Evolutionary conservation across 2,329 filamentous ascomycete genomes (phyloP).

Genomic region (Penicillium thymicola): DNA sequence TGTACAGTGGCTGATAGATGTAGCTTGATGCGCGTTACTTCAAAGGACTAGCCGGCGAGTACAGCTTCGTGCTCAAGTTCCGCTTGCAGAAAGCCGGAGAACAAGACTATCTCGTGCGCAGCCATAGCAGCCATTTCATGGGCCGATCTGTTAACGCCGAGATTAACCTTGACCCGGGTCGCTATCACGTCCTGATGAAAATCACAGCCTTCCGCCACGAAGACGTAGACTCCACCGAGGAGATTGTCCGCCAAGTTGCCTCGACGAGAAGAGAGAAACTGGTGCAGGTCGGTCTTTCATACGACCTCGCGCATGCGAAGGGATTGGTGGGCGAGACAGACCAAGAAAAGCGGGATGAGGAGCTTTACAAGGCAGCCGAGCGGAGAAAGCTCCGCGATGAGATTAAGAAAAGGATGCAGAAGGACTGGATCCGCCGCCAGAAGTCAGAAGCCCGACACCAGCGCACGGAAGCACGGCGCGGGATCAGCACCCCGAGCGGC

Average conservation of each 20-base stretch:
- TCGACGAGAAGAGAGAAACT: conserved; percentile 68
- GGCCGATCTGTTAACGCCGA: conserved; percentile 74
- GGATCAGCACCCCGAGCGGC: conserved; percentile 12
- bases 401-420: conserved; percentile 40
- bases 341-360: conserved; percentile 33
- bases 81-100: conserved; percentile 59
- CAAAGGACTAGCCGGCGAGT: conserved; percentile 55
- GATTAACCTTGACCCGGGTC: conserved; percentile 68
- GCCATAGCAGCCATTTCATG: conserved; percentile 59
- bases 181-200: conserved; percentile 72
- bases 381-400: conserved; percentile 38
- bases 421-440: conserved; percentile 41
- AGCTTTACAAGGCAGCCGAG: conserved; percentile 31
- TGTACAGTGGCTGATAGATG: conserved; percentile 10
- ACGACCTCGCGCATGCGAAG: conserved; percentile 48
- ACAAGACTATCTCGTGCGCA: conserved; percentile 58
- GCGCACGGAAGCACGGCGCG: conserved; percentile 30
- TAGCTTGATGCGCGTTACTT: conserved; percentile 60
- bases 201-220: conserved; percentile 62
- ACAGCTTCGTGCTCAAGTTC: conserved; percentile 57
- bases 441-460: conserved; percentile 34
- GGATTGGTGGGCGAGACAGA: conserved; percentile 41
- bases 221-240: conserved; percentile 56
- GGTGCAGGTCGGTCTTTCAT: conserved; percentile 46
- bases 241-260: conserved; percentile 65